A percentile compares a stretch with the other conserved stretches of the same genome.
Evolutionary conservation across 495 filamentous ascomycete species (phyloP).

Genomic region (Margaritispora aquatica): DNA sequence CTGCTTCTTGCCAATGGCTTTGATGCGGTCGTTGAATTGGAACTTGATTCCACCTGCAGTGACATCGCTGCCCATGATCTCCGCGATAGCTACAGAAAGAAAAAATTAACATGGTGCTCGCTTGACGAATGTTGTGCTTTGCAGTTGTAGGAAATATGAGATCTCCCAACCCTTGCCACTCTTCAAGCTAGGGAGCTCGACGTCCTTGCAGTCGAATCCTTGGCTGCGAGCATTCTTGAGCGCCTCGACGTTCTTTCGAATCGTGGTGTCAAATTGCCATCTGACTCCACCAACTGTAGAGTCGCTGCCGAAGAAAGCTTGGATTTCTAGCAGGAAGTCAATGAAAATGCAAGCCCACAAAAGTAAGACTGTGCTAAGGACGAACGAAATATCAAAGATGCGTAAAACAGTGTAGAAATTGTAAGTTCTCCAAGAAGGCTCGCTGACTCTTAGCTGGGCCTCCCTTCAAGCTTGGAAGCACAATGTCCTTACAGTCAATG

Average conservation of each 20-base stretch:
- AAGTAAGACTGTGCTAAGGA: neutral
- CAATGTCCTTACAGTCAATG: slow-evolving; percentile 1
- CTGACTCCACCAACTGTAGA: neutral
- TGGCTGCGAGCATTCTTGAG: neutral
- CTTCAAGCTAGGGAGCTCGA: neutral
- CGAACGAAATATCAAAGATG: no score
- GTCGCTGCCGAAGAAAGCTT: slow-evolving; percentile 1
- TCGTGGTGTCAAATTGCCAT: slow-evolving; percentile 14
- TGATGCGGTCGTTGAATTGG: slow-evolving; percentile 11
- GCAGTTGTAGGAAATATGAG: no score
- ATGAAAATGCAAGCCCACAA: no score
- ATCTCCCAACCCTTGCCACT: neutral
- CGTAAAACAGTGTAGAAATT: neutral
- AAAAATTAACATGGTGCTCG: no score
- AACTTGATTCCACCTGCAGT: slow-evolving; percentile 10
- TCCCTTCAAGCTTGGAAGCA: neutral
- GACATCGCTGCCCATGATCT: slow-evolving; percentile 15
- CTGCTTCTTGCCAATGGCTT: slow-evolving; percentile 8
- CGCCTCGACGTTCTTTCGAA: neutral
- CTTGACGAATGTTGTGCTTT: no score
- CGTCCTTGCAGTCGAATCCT: neutral
- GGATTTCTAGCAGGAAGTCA: slow-evolving; percentile 4
- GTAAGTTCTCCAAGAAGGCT: neutral
- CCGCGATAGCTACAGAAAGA: slow-evolving; percentile 7
- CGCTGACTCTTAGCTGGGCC: neutral